Percentiles rank a stretch among this genome's conserved stretches.
Conservation (phyloP, 2,329 filamentous ascomycete genomes). For the Dactylellina sp. region DNA sequence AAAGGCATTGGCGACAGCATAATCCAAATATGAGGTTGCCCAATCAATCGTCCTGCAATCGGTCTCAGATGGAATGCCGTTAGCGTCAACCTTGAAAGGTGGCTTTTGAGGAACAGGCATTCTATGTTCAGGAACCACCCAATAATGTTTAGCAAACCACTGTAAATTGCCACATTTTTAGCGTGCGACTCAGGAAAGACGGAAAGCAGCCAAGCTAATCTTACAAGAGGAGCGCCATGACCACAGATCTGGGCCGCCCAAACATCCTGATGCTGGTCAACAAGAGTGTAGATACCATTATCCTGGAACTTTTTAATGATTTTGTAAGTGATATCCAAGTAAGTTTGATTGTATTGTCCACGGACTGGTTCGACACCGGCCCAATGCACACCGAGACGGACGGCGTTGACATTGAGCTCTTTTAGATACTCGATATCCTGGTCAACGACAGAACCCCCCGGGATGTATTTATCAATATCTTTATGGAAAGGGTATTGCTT, state of each 20-base stretch:
- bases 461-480: conserved; percentile 36
- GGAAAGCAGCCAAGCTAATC: background rate
- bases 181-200: background rate
- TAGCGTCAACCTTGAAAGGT: conserved; percentile 35
- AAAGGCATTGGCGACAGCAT: conserved; percentile 50
- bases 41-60: conserved; percentile 51
- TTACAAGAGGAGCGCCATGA: conserved; percentile 49
- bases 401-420: conserved; percentile 50
- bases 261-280: conserved; percentile 55
- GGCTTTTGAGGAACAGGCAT: conserved; percentile 53
- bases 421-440: conserved; percentile 52
- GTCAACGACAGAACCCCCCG: conserved; percentile 46
- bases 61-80: conserved; percentile 41
- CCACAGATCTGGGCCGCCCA: conserved; percentile 52
- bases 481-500: conserved; percentile 50
- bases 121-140: conserved; percentile 40
- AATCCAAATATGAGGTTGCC: conserved; percentile 45
- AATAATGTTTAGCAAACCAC: conserved; percentile 53
- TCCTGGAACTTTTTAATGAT: conserved; percentile 56
- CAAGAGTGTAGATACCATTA: conserved; percentile 53
- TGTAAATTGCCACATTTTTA: background rate
- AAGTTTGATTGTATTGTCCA: conserved; percentile 53
- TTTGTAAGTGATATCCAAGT: conserved; percentile 40
- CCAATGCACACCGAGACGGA: conserved; percentile 54
- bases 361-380: conserved; percentile 51